These are phyloP conservation scores for Mycena venus DNA, from an alignment of 768 basidiomycete species.

Conservation along the genomic window DNA sequence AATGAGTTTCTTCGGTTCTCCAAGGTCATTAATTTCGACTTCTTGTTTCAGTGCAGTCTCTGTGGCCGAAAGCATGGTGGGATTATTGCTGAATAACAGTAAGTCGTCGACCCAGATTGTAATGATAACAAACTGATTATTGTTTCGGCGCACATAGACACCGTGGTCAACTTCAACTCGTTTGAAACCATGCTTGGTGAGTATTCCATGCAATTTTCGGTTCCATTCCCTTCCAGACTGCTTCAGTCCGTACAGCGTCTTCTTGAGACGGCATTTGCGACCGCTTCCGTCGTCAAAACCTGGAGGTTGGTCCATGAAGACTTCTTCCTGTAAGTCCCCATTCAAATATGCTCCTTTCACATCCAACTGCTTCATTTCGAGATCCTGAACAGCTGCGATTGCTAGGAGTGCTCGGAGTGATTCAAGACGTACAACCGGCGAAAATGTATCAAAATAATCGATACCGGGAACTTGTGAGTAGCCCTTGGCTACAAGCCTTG, in stretches of 20 bases:
- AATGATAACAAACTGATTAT: conserved; percentile 18
- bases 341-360: too few relatives aligned
- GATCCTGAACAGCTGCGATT: conserved; percentile 3
- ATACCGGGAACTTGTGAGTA: too few relatives aligned
- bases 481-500: too few relatives aligned
- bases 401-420: conserved; percentile 6
- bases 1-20: too few relatives aligned
- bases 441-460: too few relatives aligned
- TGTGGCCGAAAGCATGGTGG: conserved; percentile 12
- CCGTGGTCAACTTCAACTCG: conserved; percentile 34
- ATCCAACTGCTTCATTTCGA: too few relatives aligned
- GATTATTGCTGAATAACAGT: conserved; percentile 27
- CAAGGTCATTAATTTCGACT: conserved; percentile 37
- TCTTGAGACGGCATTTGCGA: neutral
- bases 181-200: too few relatives aligned
- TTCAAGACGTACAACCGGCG: conserved; percentile 5
- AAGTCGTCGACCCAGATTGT: too few relatives aligned
- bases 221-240: too few relatives aligned
- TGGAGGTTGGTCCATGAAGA: conserved; percentile 1
- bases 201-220: too few relatives aligned
- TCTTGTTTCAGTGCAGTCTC: conserved; percentile 18
- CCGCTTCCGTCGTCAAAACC: neutral
- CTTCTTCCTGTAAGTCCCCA: neutral
- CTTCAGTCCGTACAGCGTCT: conserved; percentile 1
- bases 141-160: conserved; percentile 26